These are phyloP conservation scores for Entophlyctis luteolus DNA, from an alignment of 192 early-diverging fungal species.

Conservation along the genomic window DNA sequence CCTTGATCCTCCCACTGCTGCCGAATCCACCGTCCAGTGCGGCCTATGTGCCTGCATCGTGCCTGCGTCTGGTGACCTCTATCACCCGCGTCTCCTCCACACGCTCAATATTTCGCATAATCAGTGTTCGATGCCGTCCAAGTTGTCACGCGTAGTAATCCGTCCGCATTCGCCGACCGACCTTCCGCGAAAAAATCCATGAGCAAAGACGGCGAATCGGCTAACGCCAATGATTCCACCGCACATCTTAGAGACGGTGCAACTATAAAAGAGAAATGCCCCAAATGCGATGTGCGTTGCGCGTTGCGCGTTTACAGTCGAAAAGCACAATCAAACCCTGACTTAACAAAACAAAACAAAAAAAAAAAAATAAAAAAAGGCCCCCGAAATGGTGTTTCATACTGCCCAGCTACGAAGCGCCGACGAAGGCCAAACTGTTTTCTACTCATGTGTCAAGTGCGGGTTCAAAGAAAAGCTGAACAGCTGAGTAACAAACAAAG, in stretches of 20 bases:
- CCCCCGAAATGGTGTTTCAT: constrained; percentile 90
- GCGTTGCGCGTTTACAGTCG: neutral
- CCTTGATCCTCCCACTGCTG: constrained; percentile 73
- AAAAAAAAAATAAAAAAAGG: neutral
- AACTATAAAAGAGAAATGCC: constrained; percentile 90
- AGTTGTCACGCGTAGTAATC: constrained; percentile 73
- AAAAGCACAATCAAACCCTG: neutral
- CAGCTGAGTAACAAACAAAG: no score
- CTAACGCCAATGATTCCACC: constrained; percentile 18
- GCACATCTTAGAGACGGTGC: constrained; percentile 43
- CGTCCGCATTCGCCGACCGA: constrained; percentile 69
- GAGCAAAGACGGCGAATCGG: constrained; percentile 4
- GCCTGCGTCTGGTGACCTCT: constrained; percentile 49
- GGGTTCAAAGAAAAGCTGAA: constrained; percentile 57
- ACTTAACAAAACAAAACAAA: neutral
- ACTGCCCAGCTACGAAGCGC: constrained; percentile 96
- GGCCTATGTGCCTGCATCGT: constrained; percentile 71
- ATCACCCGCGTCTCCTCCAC: neutral
- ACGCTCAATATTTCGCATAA: neutral
- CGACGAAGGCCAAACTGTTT: constrained; percentile 99
- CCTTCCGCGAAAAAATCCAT: constrained; percentile 19
- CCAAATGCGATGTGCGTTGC: constrained; percentile 69
- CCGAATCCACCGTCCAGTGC: constrained; percentile 77
- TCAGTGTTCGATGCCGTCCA: constrained; percentile 74
- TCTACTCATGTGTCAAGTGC: constrained; percentile 94